Conservation (phyloP, 2,329 filamentous ascomycete species). For the Lecanicillium sp. region DNA sequence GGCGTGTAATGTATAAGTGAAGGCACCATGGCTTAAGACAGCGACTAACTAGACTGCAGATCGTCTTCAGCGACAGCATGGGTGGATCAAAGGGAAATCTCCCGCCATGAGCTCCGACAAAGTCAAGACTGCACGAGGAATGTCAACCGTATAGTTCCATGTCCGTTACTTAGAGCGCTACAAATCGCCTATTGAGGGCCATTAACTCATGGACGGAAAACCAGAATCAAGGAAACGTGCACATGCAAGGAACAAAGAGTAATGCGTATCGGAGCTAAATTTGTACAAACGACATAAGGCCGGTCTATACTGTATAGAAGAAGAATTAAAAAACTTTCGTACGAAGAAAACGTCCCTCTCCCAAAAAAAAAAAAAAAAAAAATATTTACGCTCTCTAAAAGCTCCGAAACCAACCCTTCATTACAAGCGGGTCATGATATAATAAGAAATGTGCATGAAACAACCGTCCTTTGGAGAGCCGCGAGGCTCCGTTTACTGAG, state of each 20-base stretch:
- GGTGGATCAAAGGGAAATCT: too few species aligned
- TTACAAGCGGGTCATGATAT: not conserved
- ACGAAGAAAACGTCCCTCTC: not conserved
- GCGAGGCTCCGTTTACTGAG: not conserved
- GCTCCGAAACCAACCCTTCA: not conserved
- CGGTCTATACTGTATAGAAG: not conserved
- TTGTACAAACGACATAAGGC: not conserved
- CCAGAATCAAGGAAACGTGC: not conserved
- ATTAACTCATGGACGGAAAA: too few species aligned
- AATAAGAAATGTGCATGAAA: not conserved
- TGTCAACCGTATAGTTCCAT: too few species aligned
- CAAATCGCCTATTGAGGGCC: too few species aligned
- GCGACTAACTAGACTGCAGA: too few species aligned
- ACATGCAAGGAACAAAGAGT: not conserved
- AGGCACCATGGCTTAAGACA: too few species aligned
- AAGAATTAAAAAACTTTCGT: not conserved
- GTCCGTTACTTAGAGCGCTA: too few species aligned
- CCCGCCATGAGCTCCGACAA: too few species aligned
- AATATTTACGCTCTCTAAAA: conserved; percentile 1
- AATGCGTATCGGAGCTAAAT: conserved; percentile 7
- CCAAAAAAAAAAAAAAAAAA: too few species aligned
- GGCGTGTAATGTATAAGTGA: too few species aligned
- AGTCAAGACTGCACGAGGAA: too few species aligned
- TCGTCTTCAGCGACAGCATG: too few species aligned
- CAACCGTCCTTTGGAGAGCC: not conserved